These are phyloP conservation scores for Cryphonectria carpinicola DNA, from an alignment of 2,329 filamentous ascomycete species.

Conservation along the genomic window DNA sequence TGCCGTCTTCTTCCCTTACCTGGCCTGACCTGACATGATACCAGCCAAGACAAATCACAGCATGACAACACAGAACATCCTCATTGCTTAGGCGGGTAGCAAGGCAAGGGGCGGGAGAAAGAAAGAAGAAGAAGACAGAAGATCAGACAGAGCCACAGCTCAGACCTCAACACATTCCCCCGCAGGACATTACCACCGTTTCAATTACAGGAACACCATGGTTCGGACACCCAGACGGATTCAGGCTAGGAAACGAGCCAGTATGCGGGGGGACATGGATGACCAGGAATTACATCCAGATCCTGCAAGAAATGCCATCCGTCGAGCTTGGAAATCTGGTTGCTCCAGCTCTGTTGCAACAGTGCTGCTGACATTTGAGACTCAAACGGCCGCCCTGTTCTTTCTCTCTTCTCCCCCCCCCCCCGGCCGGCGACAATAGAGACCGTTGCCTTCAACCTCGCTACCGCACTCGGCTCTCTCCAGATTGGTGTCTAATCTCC, in stretches of 20 bases:
- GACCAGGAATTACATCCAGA: not conserved
- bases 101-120: not conserved
- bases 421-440: not conserved
- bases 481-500: not conserved
- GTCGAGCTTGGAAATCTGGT: not conserved
- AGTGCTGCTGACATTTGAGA: not conserved
- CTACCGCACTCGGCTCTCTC: not conserved
- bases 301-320: constrained; percentile 1
- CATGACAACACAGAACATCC: constrained; percentile 2
- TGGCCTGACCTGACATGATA: not conserved
- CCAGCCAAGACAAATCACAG: not conserved
- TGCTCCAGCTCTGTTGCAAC: not conserved
- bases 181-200: not conserved
- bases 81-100: not conserved
- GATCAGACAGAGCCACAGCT: not conserved
- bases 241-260: constrained; percentile 1
- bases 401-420: not conserved
- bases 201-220: not conserved
- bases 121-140: not conserved
- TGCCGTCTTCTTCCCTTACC: not conserved
- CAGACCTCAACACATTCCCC: not conserved
- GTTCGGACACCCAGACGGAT: not conserved
- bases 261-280: constrained; percentile 1
- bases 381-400: not conserved
- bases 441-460: not conserved